Base-by-base conservation (phyloP, 331 rosid genomes). In the Phaseolus coccineus region DNA sequence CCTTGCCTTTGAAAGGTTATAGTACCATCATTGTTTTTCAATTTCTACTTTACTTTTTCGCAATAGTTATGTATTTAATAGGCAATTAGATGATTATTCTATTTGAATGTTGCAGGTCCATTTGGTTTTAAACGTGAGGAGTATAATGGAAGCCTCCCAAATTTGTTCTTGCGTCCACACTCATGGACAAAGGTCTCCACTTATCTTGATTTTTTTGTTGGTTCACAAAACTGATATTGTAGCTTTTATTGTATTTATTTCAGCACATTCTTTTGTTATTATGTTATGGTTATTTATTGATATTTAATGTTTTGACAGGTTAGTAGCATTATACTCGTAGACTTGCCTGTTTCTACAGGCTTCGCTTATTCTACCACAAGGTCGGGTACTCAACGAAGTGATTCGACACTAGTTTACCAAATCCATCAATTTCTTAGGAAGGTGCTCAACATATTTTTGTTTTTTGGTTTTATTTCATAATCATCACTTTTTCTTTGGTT, bases 261-360 rank as follows among this genome's bases (percentile, higher is more conserved):
- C 42, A 39, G 6, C 8, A 44, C 2, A 27, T 22, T 12, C 28
- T 22, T 63, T 35, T 8, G 1, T 24, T 28, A 13, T 70, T 13
- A 1, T 58, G 14, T 46, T 31, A 15, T 61, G 73, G 15, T 27
- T 42, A 8, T 64, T 27, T 31, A 19, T n/a, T 39, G 8, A 16
- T 37, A 64, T 64, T 13, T 61, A 57, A 25, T 22, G 35, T 11
- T 74, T 69, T 62, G 13, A 2, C 58, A 88, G 94, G 80, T 65
- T 56, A 85, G 88, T 24, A 90, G 82, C 82, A 81, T 92, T 33
- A 71, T 90, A 64, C 90, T 92, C 61, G 35, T 88, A 74, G 97
- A 88, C 52, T 85, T 87, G 72, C 93, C 95, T 0, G 91, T 81
- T 2, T 84, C 78, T 0, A 81, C 92, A 1, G 97, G 95, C 70